These are phyloP conservation scores for Phaeosphaeria sp. DNA, from an alignment of 2,329 filamentous ascomycete genomes.

Conservation along the genomic window DNA sequence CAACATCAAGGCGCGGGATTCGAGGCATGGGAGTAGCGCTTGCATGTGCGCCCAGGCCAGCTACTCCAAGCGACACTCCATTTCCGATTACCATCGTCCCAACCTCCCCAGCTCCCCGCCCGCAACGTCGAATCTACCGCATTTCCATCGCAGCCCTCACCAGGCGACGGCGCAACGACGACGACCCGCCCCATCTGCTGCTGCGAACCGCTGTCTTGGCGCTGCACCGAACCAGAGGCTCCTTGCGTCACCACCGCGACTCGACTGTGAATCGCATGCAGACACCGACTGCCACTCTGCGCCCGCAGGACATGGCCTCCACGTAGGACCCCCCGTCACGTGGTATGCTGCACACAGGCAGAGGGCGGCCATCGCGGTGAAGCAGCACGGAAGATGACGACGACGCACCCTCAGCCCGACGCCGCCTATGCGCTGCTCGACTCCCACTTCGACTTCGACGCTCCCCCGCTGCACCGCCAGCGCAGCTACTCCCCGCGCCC, in stretches of 20 bases:
- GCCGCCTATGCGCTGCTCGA: constrained; percentile 41
- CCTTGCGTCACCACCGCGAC: constrained; percentile 33
- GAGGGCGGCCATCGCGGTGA: not conserved
- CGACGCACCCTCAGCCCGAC: constrained; percentile 24
- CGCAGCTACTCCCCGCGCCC: constrained; percentile 29
- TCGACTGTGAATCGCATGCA: not conserved
- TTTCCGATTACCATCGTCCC: too few species aligned
- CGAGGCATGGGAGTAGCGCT: too few species aligned
- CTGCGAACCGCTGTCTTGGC: constrained; percentile 27
- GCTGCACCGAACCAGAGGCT: constrained; percentile 15
- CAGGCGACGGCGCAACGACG: too few species aligned
- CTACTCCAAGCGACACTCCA: too few species aligned
- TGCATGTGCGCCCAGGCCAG: too few species aligned
- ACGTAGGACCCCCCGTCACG: constrained; percentile 17
- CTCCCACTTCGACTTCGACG: constrained; percentile 38
- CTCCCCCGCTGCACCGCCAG: constrained; percentile 36
- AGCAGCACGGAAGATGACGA: constrained; percentile 27
- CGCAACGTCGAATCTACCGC: too few species aligned
- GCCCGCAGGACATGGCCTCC: constrained; percentile 28
- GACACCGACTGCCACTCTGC: constrained; percentile 7
- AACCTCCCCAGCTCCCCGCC: too few species aligned
- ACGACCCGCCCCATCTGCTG: too few species aligned
- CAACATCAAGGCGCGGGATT: too few species aligned
- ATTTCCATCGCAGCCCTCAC: too few species aligned
- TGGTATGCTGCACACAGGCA: not conserved